Conservation (phyloP, 208 protist species). For the Lotmaria passim region DNA sequence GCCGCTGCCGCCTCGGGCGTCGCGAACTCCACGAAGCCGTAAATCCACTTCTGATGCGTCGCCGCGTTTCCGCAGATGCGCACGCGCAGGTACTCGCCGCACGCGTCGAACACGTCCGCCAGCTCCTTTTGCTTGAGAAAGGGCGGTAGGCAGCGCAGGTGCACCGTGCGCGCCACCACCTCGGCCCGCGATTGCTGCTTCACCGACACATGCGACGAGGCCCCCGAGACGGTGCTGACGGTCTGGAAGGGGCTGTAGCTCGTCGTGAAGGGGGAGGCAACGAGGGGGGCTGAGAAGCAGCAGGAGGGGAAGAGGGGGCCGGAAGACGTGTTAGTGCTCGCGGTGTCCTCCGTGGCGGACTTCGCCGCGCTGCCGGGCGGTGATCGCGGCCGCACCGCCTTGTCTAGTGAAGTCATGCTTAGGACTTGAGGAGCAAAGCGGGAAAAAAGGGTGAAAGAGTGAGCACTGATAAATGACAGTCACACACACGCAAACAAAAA, state of each 20-base stretch:
- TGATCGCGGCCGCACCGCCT: not conserved
- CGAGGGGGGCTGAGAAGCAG: not conserved
- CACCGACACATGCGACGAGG: conserved; percentile 14
- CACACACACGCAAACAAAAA: no score
- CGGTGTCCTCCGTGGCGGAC: not conserved
- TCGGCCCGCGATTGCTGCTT: conserved; percentile 24
- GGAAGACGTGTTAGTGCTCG: not conserved
- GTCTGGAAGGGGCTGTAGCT: not conserved
- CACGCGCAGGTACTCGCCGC: conserved; percentile 48
- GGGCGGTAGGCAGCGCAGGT: conserved; percentile 61
- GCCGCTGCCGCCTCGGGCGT: conserved; percentile 29
- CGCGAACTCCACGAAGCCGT: conserved; percentile 71
- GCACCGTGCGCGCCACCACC: conserved; percentile 54
- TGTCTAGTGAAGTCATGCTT: not conserved
- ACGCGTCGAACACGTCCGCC: conserved; percentile 47
- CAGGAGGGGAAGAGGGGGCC: not conserved
- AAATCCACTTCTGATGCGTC: conserved; percentile 60
- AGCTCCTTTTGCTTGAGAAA: conserved; percentile 53
- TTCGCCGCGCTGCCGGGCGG: not conserved
- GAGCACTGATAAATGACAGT: no score
- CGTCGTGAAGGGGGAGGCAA: conserved; percentile 3
- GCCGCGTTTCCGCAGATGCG: conserved; percentile 55
- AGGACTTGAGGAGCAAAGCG: no score
- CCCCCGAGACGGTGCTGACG: conserved; percentile 1
- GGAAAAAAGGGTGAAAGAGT: no score